Base-by-base conservation (phyloP, 2,329 filamentous ascomycete species). In the Pseudogymnoascus sp. region DNA sequence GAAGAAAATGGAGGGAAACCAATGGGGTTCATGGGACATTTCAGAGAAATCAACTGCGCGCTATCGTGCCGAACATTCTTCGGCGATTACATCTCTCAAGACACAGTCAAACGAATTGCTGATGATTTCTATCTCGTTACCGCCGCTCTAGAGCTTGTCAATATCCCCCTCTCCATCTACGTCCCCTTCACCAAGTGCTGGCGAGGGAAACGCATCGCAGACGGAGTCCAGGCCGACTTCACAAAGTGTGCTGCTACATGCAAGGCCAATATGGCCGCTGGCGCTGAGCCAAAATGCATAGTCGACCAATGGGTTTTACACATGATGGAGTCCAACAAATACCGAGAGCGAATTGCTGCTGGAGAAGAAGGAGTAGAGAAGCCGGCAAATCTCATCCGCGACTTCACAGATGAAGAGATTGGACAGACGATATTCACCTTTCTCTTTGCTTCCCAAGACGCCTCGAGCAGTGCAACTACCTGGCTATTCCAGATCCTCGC, bases 121-220 rank as follows among this genome's bases (percentile, higher is more conserved):
- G 85, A 91, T 70, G 89, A 93, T 75, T 93, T 89, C 74, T 92
- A 91, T 74, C 80, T 86, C 65, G 88, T 89, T 69, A 93, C 89
- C 4, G 89, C 86, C 21, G 89, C 90, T 0, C 81, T 93, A 46
- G 89, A 93, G 74, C 81, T 93, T 21, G 89, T 93, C 78, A 92
- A 92, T 75, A 85, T 92, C 70, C 89, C 89, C 3, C 63, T 80
- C 0, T 79, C 77, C 0, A 84, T 92, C 71, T 90, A 91, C 69
- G 74, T 93, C 12, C 89, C 89, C 0, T 90, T 83, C 75, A 90
- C 88, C 62, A 90, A 90, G 78, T 83, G 83, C 3, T 93, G 89
- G 89, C 84, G 85, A 63, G 89, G 89, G 53, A 91, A 91, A 77
- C 89, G 89, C 70, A 84, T 83, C 4, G 85, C 89, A 31, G 87